A percentile compares a stretch with the other conserved stretches of the same genome.
Conservation (phyloP, 805 yeast genomes). For the Wickerhamiella sergipiensis region DNA sequence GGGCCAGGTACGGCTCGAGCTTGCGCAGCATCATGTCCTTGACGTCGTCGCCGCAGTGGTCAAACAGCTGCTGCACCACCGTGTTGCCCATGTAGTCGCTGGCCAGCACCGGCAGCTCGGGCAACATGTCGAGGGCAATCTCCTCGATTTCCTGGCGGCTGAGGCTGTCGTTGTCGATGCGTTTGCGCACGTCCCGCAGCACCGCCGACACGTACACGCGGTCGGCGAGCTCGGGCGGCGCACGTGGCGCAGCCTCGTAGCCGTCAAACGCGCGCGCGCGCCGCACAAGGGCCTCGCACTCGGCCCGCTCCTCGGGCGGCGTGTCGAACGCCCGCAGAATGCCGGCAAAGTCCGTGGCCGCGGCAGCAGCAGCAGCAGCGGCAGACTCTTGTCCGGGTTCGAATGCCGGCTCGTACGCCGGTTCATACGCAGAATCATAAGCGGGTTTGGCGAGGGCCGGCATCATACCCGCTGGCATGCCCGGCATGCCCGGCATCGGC, state of each 20-base stretch:
- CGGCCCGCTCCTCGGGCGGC: slow-evolving; percentile 18
- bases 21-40: slow-evolving; percentile 70
- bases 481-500: slow-evolving; percentile 3
- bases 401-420: slow-evolving; percentile 14
- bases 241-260: background rate
- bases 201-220: slow-evolving; percentile 81
- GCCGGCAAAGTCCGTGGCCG: slow-evolving; percentile 21
- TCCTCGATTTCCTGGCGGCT: slow-evolving; percentile 60
- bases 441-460: slow-evolving; percentile 10
- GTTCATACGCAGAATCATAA: too few relatives aligned
- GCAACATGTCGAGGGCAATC: slow-evolving; percentile 67
- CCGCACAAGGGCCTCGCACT: slow-evolving; percentile 17
- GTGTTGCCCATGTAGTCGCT: slow-evolving; percentile 94
- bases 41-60: slow-evolving; percentile 50
- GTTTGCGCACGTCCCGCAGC: slow-evolving; percentile 72
- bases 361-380: slow-evolving; percentile 7
- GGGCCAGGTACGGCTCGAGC: slow-evolving; percentile 69
- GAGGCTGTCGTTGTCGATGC: slow-evolving; percentile 41
- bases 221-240: slow-evolving; percentile 56
- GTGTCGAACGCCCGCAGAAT: slow-evolving; percentile 26
- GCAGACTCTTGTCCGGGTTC: slow-evolving; percentile 8
- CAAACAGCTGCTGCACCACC: slow-evolving; percentile 81
- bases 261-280: slow-evolving; percentile 17
- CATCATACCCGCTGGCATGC: slow-evolving; percentile 22
- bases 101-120: slow-evolving; percentile 79